phyloP scores from a whole-genome alignment of 257 asterid genomes.

The Solanum lycopersicoides region DNA sequence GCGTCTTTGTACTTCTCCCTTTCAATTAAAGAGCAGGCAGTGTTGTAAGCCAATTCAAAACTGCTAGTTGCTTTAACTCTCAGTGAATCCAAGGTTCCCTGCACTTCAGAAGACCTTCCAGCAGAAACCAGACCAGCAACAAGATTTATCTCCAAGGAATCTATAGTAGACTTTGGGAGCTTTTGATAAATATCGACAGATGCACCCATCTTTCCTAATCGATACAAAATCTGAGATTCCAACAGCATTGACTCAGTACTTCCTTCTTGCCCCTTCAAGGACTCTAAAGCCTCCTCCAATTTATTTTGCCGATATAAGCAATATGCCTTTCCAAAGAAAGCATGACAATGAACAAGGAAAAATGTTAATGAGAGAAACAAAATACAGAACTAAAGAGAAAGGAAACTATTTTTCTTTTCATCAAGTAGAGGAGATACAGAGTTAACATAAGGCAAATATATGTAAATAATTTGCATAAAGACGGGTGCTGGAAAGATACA shows the following conservation, averaged over 20 bases:
- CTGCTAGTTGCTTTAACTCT: constrained; percentile 76
- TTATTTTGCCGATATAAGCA: constrained; percentile 85
- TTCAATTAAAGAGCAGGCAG: constrained; percentile 85
- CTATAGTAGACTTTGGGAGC: constrained; percentile 68
- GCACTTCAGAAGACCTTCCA: constrained; percentile 82
- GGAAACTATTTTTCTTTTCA: not conserved
- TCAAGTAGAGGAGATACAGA: not conserved
- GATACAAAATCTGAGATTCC: constrained; percentile 74
- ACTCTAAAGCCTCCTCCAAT: constrained; percentile 65
- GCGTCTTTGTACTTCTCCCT: constrained; percentile 59
- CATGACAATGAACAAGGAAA: not conserved
- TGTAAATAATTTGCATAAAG: not conserved
- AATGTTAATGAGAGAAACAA: not conserved
- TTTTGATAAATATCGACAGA: constrained; percentile 61
- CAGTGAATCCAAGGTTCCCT: constrained; percentile 55
- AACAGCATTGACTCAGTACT: constrained; percentile 47
- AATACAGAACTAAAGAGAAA: not conserved
- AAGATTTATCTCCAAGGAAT: constrained; percentile 59
- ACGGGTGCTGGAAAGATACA: not conserved
- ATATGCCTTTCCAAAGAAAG: constrained; percentile 55
- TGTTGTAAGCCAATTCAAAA: constrained; percentile 88
- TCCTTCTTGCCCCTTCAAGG: constrained; percentile 53
- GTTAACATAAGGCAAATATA: too few species aligned
- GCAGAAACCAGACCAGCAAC: constrained; percentile 85
- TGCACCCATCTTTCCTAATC: constrained; percentile 65